A percentile compares a stretch with the other conserved stretches of the same genome.
Evolutionary conservation across 257 asterid genomes (phyloP).

Genomic region (Nicotiana sylvestris): DNA sequence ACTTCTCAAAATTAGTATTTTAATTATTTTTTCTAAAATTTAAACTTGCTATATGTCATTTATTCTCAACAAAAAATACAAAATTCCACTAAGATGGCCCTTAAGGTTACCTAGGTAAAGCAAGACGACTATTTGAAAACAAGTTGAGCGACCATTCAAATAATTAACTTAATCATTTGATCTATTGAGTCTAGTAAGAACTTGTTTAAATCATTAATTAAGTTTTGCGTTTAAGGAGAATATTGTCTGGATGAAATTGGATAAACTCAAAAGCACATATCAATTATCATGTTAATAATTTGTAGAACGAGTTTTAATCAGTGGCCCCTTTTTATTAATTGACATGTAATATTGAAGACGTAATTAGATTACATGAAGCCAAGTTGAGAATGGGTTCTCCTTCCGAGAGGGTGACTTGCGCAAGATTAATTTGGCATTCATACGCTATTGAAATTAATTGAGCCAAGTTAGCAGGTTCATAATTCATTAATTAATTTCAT

Average conservation of each 20-base stretch:
- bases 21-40: too few species aligned
- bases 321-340: neutral
- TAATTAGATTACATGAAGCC: neutral
- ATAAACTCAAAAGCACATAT: neutral
- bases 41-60: too few species aligned
- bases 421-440: neutral
- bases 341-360: neutral
- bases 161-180: neutral
- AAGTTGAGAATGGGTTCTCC: neutral
- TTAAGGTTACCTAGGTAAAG: too few species aligned
- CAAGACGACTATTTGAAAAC: too few species aligned
- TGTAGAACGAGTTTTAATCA: neutral
- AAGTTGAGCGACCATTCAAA: too few species aligned
- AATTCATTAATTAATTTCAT: neutral
- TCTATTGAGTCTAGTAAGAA: neutral
- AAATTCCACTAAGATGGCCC: too few species aligned
- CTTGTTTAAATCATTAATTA: neutral
- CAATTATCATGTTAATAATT: neutral
- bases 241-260: neutral
- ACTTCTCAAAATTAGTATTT: too few species aligned
- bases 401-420: neutral
- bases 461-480: neutral
- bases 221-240: neutral
- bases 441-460: neutral
- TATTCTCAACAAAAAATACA: too few species aligned